Evolutionary conservation across 352 stramenopile genomes (phyloP).

Genomic region (Globisporangium solare): DNA sequence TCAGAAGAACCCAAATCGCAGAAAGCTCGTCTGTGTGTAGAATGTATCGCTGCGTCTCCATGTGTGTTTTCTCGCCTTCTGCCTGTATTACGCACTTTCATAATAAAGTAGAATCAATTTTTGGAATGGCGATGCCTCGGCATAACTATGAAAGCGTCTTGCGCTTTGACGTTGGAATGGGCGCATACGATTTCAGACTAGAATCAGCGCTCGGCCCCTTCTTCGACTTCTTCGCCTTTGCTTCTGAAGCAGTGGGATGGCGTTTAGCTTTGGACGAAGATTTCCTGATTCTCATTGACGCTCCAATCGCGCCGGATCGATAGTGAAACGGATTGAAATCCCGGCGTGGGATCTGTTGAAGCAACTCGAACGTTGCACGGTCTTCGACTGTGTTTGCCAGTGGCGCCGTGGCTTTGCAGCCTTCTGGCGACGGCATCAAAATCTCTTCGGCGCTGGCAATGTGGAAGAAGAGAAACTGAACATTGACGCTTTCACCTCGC

Average conservation of each 20-base stretch:
- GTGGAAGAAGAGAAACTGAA: constrained; percentile 25
- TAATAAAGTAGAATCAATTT: constrained; percentile 13
- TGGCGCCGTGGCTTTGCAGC: not conserved
- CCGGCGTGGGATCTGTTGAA: constrained; percentile 15
- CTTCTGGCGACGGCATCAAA: constrained; percentile 13
- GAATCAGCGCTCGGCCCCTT: not conserved
- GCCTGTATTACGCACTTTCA: constrained; percentile 5
- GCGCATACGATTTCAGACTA: not conserved
- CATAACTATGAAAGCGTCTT: constrained; percentile 14
- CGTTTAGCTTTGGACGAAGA: not conserved
- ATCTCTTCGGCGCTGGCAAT: constrained; percentile 33
- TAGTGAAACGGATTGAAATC: constrained; percentile 33
- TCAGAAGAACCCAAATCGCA: constrained; percentile 79
- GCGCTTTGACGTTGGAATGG: constrained; percentile 11
- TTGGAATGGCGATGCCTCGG: constrained; percentile 7
- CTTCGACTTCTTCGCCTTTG: not conserved
- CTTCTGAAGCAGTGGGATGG: not conserved
- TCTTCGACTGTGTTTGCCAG: not conserved
- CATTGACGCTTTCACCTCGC: not conserved
- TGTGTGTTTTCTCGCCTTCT: constrained; percentile 4
- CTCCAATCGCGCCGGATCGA: constrained; percentile 11
- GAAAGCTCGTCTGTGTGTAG: constrained; percentile 75
- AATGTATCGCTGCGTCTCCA: constrained; percentile 7
- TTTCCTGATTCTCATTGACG: not conserved
- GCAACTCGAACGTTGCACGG: not conserved